Conservation (phyloP, 306 rosid genomes). For the Cajanus cajan region DNA sequence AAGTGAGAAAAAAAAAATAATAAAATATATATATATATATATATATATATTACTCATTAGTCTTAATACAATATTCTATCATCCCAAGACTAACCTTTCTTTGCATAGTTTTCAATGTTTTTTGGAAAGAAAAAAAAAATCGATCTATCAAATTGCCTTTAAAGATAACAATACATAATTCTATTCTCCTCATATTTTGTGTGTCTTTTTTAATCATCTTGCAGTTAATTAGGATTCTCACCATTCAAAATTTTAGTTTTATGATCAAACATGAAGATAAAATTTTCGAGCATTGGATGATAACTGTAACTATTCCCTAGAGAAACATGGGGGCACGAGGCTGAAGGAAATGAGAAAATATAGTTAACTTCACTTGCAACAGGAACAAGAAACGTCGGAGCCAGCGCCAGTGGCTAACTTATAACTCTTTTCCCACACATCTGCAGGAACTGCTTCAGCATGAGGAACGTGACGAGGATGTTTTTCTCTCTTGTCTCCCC, state of each 20-base stretch:
- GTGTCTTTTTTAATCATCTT: not conserved
- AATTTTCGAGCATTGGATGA: not conserved
- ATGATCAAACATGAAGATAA: not conserved
- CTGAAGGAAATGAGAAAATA: not conserved
- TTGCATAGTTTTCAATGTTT: not conserved
- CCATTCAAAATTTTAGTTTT: not conserved
- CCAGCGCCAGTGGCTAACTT: conserved; percentile 46
- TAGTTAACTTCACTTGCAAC: conserved; percentile 47
- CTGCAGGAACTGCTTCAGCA: conserved; percentile 51
- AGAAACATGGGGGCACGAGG: not conserved
- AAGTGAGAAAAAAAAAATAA: no score
- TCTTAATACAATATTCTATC: not conserved
- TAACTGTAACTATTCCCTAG: no score
- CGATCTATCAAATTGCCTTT: not conserved
- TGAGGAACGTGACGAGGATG: conserved; percentile 88
- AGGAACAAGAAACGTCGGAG: conserved; percentile 51
- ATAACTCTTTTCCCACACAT: conserved; percentile 72
- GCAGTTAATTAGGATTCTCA: not conserved
- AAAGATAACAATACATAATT: not conserved
- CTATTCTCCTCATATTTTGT: not conserved
- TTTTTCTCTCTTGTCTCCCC: conserved; percentile 87
- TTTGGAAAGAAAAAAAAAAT: not conserved
- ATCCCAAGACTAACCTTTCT: not conserved
- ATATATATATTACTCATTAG: no score
- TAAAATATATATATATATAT: no score